These are phyloP conservation scores for Kluyveromyces lactis DNA, from an alignment of 805 yeast species.

Conservation along the genomic window DNA sequence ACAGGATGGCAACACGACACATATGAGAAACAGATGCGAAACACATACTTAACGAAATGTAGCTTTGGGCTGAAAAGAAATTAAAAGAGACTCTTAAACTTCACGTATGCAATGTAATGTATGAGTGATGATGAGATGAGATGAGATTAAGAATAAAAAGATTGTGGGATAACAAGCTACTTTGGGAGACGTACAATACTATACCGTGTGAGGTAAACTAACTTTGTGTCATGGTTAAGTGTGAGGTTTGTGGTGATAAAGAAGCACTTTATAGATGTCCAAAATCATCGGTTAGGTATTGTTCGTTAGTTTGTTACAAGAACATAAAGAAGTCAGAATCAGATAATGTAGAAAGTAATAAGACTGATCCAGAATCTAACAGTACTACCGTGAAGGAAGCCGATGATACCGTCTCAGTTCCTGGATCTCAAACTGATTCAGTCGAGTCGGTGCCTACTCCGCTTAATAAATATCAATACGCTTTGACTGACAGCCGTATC, in stretches of 20 bases:
- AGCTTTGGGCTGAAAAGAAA: too few species aligned
- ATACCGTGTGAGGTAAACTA: not conserved
- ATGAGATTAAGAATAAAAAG: too few species aligned
- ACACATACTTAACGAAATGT: not conserved
- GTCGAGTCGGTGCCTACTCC: not conserved
- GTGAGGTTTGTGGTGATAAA: constrained; percentile 29
- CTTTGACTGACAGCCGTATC: constrained; percentile 33
- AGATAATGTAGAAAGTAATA: not conserved
- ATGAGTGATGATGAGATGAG: too few species aligned
- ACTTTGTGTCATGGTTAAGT: constrained; percentile 10
- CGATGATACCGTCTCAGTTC: not conserved
- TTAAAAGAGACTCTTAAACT: too few species aligned
- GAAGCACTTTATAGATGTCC: constrained; percentile 42
- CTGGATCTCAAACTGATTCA: not conserved
- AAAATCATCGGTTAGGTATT: constrained; percentile 37
- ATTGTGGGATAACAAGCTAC: too few species aligned
- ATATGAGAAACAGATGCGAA: not conserved
- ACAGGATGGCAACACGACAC: not conserved
- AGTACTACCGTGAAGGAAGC: not conserved
- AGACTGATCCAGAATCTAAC: constrained; percentile 3
- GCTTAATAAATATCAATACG: constrained; percentile 22
- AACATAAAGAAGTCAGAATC: constrained; percentile 22
- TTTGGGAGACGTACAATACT: too few species aligned
- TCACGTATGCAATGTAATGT: too few species aligned
- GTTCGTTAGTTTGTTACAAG: constrained; percentile 54